These are phyloP conservation scores for Leptodontidium sp. DNA, from an alignment of 2,329 filamentous ascomycete genomes.

Conservation along the genomic window DNA sequence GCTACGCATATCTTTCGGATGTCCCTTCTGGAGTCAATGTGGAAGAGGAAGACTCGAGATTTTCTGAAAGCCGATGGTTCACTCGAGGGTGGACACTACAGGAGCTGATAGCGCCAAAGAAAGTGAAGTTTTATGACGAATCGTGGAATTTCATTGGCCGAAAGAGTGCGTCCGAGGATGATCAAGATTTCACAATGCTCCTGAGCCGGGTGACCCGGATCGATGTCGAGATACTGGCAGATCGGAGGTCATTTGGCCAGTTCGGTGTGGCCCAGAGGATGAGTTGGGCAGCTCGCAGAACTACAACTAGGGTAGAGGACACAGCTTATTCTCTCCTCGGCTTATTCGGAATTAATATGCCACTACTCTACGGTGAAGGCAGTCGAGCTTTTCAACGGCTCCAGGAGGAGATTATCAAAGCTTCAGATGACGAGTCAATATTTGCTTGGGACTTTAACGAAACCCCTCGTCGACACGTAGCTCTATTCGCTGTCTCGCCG, in stretches of 20 bases:
- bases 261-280: constrained; percentile 12
- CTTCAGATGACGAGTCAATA: neutral
- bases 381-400: neutral
- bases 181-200: too few species aligned
- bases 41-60: constrained; percentile 8
- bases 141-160: constrained; percentile 19
- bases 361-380: constrained; percentile 7
- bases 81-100: constrained; percentile 31
- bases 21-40: constrained; percentile 9
- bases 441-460: constrained; percentile 2
- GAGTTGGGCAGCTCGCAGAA: constrained; percentile 3
- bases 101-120: constrained; percentile 29
- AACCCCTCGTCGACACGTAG: too few species aligned
- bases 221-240: too few species aligned
- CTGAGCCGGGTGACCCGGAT: too few species aligned
- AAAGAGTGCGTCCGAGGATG: neutral
- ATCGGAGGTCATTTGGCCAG: too few species aligned
- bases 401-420: neutral
- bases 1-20: constrained; percentile 32
- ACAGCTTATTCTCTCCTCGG: constrained; percentile 13
- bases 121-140: constrained; percentile 44
- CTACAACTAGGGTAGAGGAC: constrained; percentile 12
- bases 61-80: constrained; percentile 25
- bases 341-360: constrained; percentile 6
- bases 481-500: too few species aligned